Percentiles rank a stretch among this genome's conserved stretches.
Conservation (phyloP, 2,329 filamentous ascomycete species). For the Metarhizium rileyi region DNA sequence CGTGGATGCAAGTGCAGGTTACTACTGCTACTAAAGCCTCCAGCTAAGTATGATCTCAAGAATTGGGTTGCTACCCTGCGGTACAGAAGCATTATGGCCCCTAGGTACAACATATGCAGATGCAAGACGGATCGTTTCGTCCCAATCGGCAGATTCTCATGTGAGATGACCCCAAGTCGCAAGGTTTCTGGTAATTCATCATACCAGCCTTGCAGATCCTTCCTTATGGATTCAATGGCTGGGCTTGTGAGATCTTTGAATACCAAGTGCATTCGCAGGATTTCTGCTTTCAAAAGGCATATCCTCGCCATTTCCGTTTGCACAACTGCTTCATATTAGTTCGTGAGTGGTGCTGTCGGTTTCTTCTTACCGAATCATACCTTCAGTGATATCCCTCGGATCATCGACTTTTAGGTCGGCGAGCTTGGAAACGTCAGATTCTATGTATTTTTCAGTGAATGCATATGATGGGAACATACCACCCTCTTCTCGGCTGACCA, state of each 20-base stretch:
- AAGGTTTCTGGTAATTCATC: conserved; percentile 1
- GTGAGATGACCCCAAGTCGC: not conserved
- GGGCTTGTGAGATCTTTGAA: conserved; percentile 1
- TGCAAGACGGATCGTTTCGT: conserved; percentile 4
- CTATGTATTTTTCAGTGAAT: not conserved
- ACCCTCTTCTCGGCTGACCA: not conserved
- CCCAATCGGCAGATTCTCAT: conserved; percentile 1
- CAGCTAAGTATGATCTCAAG: not conserved
- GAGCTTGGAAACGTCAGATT: not conserved
- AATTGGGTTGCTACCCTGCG: conserved; percentile 4
- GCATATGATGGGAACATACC: not conserved
- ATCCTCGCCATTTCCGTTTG: conserved; percentile 8
- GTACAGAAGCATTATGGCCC: conserved; percentile 4
- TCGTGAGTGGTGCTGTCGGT: not conserved
- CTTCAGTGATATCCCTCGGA: not conserved
- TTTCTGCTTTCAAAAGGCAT: conserved; percentile 6
- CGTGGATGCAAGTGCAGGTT: not conserved
- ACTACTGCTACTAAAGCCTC: not conserved
- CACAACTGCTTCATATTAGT: conserved; percentile 2
- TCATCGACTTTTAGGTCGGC: conserved; percentile 2
- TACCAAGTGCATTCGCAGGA: conserved; percentile 5
- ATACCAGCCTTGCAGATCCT: conserved; percentile 5
- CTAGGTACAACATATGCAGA: conserved; percentile 5
- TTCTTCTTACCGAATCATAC: not conserved
- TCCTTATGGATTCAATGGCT: not conserved